Evolutionary conservation across 2,329 filamentous ascomycete genomes (phyloP), one percentile per base, ranked within the genome.

Genomic region (Arachnopeziza araneosa): DNA sequence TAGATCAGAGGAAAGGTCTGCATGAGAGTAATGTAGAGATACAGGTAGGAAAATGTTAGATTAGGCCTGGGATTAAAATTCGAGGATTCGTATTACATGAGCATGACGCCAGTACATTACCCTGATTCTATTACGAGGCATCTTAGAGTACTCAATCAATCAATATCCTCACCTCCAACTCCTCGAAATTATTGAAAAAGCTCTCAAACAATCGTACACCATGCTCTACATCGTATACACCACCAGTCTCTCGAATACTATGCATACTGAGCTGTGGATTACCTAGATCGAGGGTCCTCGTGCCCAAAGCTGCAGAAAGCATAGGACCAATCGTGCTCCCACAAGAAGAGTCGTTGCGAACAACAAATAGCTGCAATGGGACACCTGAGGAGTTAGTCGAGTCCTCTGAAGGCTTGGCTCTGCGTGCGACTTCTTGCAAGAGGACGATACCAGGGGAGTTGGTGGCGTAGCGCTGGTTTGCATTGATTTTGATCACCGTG

Each of bases 311-410:
- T 24, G 93, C 92, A 57, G 89, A 90, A 52, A 98, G 80, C 87
- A 97, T 97, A n/a, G 95, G 95, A 0, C 95, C 95, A 71, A 99
- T 99, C 44, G 95, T 99, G 78, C 90, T 93, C 59, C 95, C 95
- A 74, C 95, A 99, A 56, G 89, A 86, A 3, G 89, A 95, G 74
- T 99, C 95, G 75, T 99, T 99, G 71, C 93, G 85, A 53, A 98
- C 93, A 50, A 99, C 95, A 70, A 98, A 98, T 49, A 98, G 79
- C 78, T 99, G 95, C 57, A 99, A 82, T 17, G 95, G 95, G 22
- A 98, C 92, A 24, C 85, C 86, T 21, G 82, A 84, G 36, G 80
- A 77, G 53, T 83, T 84, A 8, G 63, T 66, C 0, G 68, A 69
- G 53, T 77, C 73, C 14, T 77, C 74, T 2, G 77, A 77, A 10